Evolutionary conservation across 495 filamentous ascomycete genomes (phyloP), one percentile per base, ranked within the genome.

Genomic region (Penicillium soppii): DNA sequence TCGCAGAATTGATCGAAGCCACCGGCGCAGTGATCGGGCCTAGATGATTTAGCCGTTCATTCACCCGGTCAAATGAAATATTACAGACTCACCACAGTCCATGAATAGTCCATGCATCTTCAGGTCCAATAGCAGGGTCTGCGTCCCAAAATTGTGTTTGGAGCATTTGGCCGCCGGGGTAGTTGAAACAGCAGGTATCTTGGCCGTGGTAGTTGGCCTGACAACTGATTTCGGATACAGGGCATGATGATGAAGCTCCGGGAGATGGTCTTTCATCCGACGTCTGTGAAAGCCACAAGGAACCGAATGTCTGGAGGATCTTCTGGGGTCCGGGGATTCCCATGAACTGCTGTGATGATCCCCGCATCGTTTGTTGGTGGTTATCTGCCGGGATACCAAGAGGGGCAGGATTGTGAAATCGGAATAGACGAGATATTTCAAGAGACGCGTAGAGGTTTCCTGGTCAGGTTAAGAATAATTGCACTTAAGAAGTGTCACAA

Each of bases 111-210:
- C 90, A 96, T 38, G 83, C 84, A 59, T 92, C 81, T 27, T 77
- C 78, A 15, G 86, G 87, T 6, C 86, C 87, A 8, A 84, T 78
- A n/a, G 85, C 74, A 26, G 85, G 84, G 57, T 81, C 69, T 5
- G 79, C 77, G 60, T 96, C 90, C 90, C 90, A 96, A 72, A 96
- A 94, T 60, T 95, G 90, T 2, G 91, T 91, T 61, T 85, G 82
- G 42, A 95, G 74, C 43, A 95, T 68, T 47, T 87, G 82, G 1
- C 91, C 91, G 15, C 90, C 88, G 0, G 88, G 88, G 42, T 85
- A 69, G 58, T 92, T 89, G 68, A 91, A 91, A 72, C 91, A 96
- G 73, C 91, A 95, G 21, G 79, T 81, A 60, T 88, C 77, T 52
- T 74, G 69, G 16, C 79, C 75, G 43, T 67, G 65, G 27, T 76